A percentile compares a stretch with the other conserved stretches of the same genome.
phyloP scores from a whole-genome alignment of 148 eudicot species.

The Rhododendron ovatum region DNA sequence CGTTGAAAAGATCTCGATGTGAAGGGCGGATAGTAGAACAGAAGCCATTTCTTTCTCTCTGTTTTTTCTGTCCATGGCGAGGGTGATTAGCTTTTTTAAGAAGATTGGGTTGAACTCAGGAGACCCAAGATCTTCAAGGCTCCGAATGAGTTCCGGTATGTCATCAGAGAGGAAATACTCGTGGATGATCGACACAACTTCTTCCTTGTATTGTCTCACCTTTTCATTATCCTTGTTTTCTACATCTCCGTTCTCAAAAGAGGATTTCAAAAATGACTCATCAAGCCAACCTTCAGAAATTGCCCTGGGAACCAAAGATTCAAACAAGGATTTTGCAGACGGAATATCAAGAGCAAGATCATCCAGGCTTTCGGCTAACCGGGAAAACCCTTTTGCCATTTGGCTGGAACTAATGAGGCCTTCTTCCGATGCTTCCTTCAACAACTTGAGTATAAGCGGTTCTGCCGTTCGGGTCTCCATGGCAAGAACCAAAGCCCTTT shows the following conservation, averaged over 20 bases:
- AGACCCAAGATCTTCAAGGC: conserved; percentile 71
- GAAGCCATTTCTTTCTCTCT: conserved; percentile 98
- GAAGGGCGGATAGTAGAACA: conserved; percentile 81
- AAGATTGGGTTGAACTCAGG: conserved; percentile 74
- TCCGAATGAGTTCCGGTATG: conserved; percentile 84
- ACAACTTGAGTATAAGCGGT: conserved; percentile 53
- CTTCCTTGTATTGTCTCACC: conserved; percentile 64
- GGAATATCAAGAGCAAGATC: conserved; percentile 93
- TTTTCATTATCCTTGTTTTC: conserved; percentile 46
- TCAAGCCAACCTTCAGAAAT: conserved; percentile 95
- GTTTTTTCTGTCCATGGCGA: conserved; percentile 95
- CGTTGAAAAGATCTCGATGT: conserved; percentile 83
- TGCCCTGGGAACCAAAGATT: conserved; percentile 58
- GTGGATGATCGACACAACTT: conserved; percentile 70
- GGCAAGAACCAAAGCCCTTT: conserved; percentile 75
- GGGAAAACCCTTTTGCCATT: conserved; percentile 77
- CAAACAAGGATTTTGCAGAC: conserved; percentile 55
- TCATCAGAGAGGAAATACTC: conserved; percentile 96
- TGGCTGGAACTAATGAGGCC: conserved; percentile 91
- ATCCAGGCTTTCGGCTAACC: conserved; percentile 82
- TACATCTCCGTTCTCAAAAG: conserved; percentile 32
- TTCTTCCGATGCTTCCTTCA: conserved; percentile 84
- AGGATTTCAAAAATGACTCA: conserved; percentile 42
- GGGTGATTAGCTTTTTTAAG: conserved; percentile 76
- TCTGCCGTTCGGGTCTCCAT: conserved; percentile 75